Conservation (phyloP, 805 yeast species). For the Wickerhamomyces hampshirensis region DNA sequence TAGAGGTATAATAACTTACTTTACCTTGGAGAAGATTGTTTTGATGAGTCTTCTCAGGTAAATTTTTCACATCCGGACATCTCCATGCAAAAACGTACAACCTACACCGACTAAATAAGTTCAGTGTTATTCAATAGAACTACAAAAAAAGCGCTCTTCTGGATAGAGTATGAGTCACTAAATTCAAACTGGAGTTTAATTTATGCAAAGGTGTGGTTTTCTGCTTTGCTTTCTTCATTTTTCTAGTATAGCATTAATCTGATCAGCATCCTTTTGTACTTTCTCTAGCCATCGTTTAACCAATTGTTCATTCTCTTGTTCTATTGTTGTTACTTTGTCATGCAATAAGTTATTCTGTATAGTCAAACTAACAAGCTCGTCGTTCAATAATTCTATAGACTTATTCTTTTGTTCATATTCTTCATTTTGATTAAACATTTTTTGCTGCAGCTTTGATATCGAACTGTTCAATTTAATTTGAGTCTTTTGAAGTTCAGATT, state of each 20-base stretch:
- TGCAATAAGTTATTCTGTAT: conserved; percentile 45
- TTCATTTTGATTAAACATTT: conserved; percentile 23
- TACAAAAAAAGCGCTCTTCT: too few species aligned
- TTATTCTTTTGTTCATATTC: conserved; percentile 41
- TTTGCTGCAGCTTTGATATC: conserved; percentile 24
- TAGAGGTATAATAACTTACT: too few species aligned
- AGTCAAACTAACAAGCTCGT: conserved; percentile 57
- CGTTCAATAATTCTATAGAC: conserved; percentile 56
- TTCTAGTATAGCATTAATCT: conserved; percentile 34
- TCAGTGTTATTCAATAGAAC: too few species aligned
- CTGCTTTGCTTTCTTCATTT: too few species aligned
- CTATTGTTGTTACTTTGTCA: conserved; percentile 31
- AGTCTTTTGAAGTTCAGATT: too few species aligned
- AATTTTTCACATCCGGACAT: background rate
- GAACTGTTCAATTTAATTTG: conserved; percentile 24
- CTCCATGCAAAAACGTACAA: background rate
- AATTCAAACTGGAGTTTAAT: too few species aligned
- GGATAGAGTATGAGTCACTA: too few species aligned
- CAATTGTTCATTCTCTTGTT: conserved; percentile 44
- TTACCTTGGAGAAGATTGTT: too few species aligned
- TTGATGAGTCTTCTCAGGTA: too few species aligned
- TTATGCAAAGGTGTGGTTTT: too few species aligned
- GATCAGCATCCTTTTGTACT: conserved; percentile 56
- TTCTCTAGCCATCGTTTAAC: conserved; percentile 57
- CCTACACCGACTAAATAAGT: too few species aligned